Conservation (phyloP, 83 land plant species). For the Picea abies region DNA sequence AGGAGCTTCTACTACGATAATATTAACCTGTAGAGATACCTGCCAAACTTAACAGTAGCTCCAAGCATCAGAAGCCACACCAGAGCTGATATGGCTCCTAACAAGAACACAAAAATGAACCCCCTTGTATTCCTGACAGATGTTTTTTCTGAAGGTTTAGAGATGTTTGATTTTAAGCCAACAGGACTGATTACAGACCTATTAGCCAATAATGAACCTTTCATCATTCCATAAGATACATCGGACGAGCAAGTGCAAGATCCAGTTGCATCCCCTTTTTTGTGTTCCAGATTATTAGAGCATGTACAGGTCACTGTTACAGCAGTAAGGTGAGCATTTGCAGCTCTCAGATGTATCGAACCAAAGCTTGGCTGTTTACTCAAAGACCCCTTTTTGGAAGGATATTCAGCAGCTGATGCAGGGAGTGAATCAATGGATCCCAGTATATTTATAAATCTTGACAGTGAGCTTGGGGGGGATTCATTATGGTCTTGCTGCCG, state of each 20-base stretch:
- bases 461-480: background rate
- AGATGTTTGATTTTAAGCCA: background rate
- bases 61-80: background rate
- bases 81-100: slow-evolving; percentile 4
- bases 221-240: slow-evolving; percentile 10
- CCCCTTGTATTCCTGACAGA: background rate
- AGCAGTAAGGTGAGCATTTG: background rate
- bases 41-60: slow-evolving; percentile 3
- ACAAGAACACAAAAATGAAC: slow-evolving; percentile 14
- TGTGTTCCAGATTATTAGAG: background rate
- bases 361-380: background rate
- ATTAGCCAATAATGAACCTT: slow-evolving; percentile 5
- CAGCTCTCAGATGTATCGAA: slow-evolving; percentile 1
- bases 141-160: background rate
- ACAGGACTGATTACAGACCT: background rate
- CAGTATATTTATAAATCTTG: slow-evolving; percentile 9
- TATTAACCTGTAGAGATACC: background rate
- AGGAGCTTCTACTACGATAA: slow-evolving; percentile 1
- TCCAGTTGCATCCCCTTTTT: background rate
- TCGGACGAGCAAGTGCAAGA: slow-evolving; percentile 12
- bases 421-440: background rate
- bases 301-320: background rate
- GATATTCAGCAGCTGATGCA: background rate
- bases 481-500: background rate
- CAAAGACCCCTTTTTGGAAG: background rate